These are phyloP conservation scores for Tanacetum coccineum DNA, from an alignment of 129 eudicot genomes.

Conservation along the genomic window DNA sequence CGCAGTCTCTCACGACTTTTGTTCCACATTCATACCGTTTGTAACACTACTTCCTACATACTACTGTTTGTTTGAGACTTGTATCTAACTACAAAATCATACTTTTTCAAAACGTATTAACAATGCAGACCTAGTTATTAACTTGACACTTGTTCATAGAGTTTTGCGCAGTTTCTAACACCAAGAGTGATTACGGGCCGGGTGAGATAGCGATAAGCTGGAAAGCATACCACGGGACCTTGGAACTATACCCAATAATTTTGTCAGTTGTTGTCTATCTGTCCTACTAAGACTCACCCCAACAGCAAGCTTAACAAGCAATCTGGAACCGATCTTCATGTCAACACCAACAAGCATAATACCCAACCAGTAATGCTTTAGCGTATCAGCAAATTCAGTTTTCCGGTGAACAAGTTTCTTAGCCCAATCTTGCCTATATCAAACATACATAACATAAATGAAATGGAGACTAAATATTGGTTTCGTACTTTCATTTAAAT, in stretches of 20 bases:
- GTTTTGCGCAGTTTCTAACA: too few relatives aligned
- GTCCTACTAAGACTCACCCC: constrained; percentile 94
- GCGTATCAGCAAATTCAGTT: constrained; percentile 73
- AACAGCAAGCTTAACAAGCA: constrained; percentile 82
- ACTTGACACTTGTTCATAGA: too few relatives aligned
- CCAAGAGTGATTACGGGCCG: too few relatives aligned
- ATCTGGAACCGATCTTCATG: constrained; percentile 77
- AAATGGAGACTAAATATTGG: neutral
- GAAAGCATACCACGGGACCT: constrained; percentile 73
- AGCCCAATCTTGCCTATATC: constrained; percentile 90
- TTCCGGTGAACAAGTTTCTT: constrained; percentile 86
- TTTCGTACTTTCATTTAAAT: neutral
- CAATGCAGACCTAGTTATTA: too few relatives aligned
- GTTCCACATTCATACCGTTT: constrained; percentile 15
- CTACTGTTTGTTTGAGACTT: neutral
- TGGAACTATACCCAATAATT: constrained; percentile 55
- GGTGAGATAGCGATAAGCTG: neutral
- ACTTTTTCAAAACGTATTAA: too few relatives aligned
- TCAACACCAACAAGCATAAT: constrained; percentile 82
- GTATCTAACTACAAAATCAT: too few relatives aligned
- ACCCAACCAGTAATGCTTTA: constrained; percentile 98
- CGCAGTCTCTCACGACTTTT: constrained; percentile 16
- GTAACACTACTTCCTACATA: constrained; percentile 25
- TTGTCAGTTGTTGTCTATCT: constrained; percentile 93
- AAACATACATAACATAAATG: constrained; percentile 21